Evolutionary conservation across 305 asterid genomes (phyloP), one percentile per base, ranked within the genome.

Genomic region (Solanum hybrid): DNA sequence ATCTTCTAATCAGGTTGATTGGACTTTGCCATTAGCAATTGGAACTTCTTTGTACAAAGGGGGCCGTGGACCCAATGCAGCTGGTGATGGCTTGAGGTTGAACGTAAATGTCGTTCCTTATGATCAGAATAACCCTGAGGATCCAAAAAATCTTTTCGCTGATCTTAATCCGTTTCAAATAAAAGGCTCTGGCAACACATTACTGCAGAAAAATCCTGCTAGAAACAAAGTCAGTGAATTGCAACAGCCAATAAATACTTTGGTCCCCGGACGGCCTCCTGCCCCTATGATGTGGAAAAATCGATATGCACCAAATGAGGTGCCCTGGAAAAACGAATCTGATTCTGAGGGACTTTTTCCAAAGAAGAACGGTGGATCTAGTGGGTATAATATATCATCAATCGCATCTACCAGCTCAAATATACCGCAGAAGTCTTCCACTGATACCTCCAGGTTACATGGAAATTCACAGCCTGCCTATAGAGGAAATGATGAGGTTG

Each of bases 91-190:
- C 91, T 89, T 90, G 69, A 94, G 99, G 94, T 89, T 92, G 90
- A 97, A 97, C 89, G 91, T 92, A 83, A 97, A 98, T 93, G 94
- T 93, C 16, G 93, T 94, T 92, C 99, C 98, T 87, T 94, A 94
- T 89, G 94, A 87, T 87, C 93, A 93, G 40, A 94, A 92, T 91
- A 94, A 89, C 90, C 69, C 96, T 37, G 97, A 95, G 86, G 99
- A 95, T 93, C 95, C 97, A 42, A 95, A 92, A 90, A 90, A 95
- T 95, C 98, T 96, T 79, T 98, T 97, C 92, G 95, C 99, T 36
- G 99, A 98, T 92, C 99, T 98, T 78, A 98, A 98, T 91, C 99
- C 99, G 26, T 98, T 98, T 94, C 99, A 93, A 89, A 89, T 94
- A 86, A 96, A 97, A 94, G 98, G 96, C 89, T 92, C 99, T 86